Evolutionary conservation across 1,139 yeast genomes (phyloP).

Genomic region (Geotrichum bryndzae): DNA sequence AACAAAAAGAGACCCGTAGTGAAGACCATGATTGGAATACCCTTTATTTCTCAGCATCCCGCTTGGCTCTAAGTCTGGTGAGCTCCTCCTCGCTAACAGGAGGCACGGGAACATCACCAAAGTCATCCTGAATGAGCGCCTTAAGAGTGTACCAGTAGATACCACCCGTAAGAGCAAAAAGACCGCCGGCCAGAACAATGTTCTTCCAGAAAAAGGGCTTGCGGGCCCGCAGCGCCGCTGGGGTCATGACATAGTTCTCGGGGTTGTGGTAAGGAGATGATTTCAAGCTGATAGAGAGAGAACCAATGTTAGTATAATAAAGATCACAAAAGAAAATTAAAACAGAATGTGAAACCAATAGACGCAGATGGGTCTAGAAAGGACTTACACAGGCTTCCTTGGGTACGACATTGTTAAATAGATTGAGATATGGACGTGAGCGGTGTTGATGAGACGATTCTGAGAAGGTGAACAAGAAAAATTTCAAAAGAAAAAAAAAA

Average conservation of each 20-base stretch:
- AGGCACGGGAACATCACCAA: conserved; percentile 86
- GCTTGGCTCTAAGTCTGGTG: conserved; percentile 42
- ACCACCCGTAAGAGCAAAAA: conserved; percentile 50
- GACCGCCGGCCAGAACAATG: conserved; percentile 51
- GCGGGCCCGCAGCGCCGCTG: conserved; percentile 86
- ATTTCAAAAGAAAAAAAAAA: neutral
- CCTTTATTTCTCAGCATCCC: conserved; percentile 13
- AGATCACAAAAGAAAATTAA: neutral
- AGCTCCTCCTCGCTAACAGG: conserved; percentile 79
- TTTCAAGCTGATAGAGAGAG: conserved; percentile 22
- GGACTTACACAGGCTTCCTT: conserved; percentile 14
- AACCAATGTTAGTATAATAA: neutral
- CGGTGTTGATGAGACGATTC: neutral
- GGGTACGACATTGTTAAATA: conserved; percentile 6
- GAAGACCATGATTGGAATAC: neutral
- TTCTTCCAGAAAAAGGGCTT: conserved; percentile 78
- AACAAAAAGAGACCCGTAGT: neutral
- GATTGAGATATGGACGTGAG: neutral
- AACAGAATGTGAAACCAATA: neutral
- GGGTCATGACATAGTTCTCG: conserved; percentile 81
- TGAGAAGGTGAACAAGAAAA: neutral
- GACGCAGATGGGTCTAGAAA: neutral
- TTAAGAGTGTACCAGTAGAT: conserved; percentile 56
- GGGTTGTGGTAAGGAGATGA: conserved; percentile 61
- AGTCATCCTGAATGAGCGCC: conserved; percentile 73